Conservation (phyloP, 441 rosid species). For the Erodium moschatum region DNA sequence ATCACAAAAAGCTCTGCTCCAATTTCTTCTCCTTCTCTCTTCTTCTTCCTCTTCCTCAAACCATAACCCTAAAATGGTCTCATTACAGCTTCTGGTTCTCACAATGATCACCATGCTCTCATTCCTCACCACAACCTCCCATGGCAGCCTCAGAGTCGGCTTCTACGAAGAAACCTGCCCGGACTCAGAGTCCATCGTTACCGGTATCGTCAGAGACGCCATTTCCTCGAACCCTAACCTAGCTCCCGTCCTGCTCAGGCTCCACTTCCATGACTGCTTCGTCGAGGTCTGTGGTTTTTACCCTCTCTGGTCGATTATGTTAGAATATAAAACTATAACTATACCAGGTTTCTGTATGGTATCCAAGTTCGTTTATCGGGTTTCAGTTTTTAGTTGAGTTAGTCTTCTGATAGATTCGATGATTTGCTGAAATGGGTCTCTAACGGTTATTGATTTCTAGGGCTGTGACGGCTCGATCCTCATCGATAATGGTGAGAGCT, state of each 20-base stretch:
- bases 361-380: too few relatives aligned
- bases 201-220: slow-evolving; percentile 13
- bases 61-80: not conserved
- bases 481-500: slow-evolving; percentile 13
- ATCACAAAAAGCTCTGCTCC: not conserved
- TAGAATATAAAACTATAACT: too few relatives aligned
- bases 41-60: not conserved
- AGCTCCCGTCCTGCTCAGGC: slow-evolving; percentile 23
- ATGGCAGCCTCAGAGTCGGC: slow-evolving; percentile 20
- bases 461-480: slow-evolving; percentile 28
- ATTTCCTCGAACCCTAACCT: slow-evolving; percentile 13
- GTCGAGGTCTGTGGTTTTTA: not conserved
- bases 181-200: slow-evolving; percentile 20
- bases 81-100: slow-evolving; percentile 1
- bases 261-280: slow-evolving; percentile 10
- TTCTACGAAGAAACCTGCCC: slow-evolving; percentile 24
- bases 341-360: too few relatives aligned
- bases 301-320: too few relatives aligned
- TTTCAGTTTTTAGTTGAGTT: not conserved
- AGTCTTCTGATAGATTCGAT: not conserved
- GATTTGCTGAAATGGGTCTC: too few relatives aligned
- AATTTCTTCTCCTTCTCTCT: not conserved
- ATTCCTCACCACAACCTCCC: not conserved
- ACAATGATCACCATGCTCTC: not conserved
- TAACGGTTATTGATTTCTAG: not conserved